These are phyloP conservation scores for Rhypophila decipiens DNA, from an alignment of 495 filamentous ascomycete species.

Conservation along the genomic window DNA sequence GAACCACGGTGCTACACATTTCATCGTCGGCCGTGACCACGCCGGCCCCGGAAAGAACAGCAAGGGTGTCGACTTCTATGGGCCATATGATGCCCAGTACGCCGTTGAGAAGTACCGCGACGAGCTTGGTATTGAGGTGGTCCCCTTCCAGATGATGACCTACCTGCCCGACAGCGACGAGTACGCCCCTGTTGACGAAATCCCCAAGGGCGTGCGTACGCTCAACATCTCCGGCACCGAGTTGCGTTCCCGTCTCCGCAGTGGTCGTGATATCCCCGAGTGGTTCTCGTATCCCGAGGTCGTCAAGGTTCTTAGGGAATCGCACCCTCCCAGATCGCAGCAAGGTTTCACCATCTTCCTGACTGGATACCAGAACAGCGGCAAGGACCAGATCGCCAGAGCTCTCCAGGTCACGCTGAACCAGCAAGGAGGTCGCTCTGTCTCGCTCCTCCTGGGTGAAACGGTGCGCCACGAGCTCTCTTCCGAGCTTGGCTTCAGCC, in stretches of 20 bases:
- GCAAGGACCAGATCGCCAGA: constrained; percentile 93
- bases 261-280: constrained; percentile 88
- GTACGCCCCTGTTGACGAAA: constrained; percentile 87
- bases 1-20: constrained; percentile 98
- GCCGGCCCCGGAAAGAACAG: constrained; percentile 96
- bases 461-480: constrained; percentile 90
- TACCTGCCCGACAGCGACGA: constrained; percentile 96
- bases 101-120: constrained; percentile 94
- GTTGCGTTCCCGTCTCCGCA: constrained; percentile 81
- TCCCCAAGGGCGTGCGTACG: constrained; percentile 74
- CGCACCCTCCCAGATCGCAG: constrained; percentile 76
- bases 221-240: constrained; percentile 97
- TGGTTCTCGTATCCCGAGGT: constrained; percentile 99
- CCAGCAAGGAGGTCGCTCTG: constrained; percentile 93
- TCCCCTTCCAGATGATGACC: constrained; percentile 99
- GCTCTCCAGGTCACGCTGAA: constrained; percentile 96
- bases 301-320: constrained; percentile 89
- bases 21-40: constrained; percentile 98
- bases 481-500: constrained; percentile 90
- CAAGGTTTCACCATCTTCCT: constrained; percentile 99
- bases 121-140: constrained; percentile 96
- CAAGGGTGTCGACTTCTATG: constrained; percentile 94
- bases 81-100: constrained; percentile 96
- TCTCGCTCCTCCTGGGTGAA: constrained; percentile 89
- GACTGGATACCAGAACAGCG: constrained; percentile 91